Percentiles rank a stretch among this genome's conserved stretches.
These are phyloP conservation scores for Citeromyces hawaiiensis DNA, from an alignment of 1,139 yeast species.

Conservation along the genomic window DNA sequence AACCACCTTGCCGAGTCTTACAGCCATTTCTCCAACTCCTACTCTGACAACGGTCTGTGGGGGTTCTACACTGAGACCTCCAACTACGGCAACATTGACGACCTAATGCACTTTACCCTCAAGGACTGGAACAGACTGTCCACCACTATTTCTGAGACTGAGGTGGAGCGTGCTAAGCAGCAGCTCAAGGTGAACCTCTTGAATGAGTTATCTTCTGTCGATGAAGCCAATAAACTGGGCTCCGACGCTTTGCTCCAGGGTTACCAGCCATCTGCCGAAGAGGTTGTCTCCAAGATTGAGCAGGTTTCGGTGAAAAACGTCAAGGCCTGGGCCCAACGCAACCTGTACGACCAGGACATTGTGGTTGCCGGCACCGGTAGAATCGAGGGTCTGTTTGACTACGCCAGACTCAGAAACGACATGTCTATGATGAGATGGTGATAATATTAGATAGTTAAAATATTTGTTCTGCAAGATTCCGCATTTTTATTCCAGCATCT, in stretches of 20 bases:
- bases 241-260: slow-evolving; percentile 45
- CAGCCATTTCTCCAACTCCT: slow-evolving; percentile 58
- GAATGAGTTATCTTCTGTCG: slow-evolving; percentile 28
- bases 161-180: slow-evolving; percentile 67
- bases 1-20: slow-evolving; percentile 61
- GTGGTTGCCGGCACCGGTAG: slow-evolving; percentile 77
- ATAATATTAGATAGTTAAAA: slow-evolving; percentile 1
- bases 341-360: slow-evolving; percentile 76
- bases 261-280: slow-evolving; percentile 44
- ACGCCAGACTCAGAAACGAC: slow-evolving; percentile 75
- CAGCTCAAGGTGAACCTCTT: slow-evolving; percentile 51
- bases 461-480: too few species aligned
- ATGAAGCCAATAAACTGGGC: slow-evolving; percentile 47
- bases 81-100: slow-evolving; percentile 49
- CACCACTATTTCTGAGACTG: slow-evolving; percentile 60
- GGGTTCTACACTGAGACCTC: slow-evolving; percentile 61
- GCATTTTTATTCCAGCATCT: background rate
- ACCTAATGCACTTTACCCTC: slow-evolving; percentile 63
- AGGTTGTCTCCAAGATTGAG: slow-evolving; percentile 50
- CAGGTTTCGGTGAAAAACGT: slow-evolving; percentile 45
- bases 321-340: slow-evolving; percentile 59
- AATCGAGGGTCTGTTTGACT: slow-evolving; percentile 72
- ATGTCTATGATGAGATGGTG: slow-evolving; percentile 81
- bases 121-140: slow-evolving; percentile 84
- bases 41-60: slow-evolving; percentile 73